A percentile compares a stretch with the other conserved stretches of the same genome.
Evolutionary conservation across 805 yeast genomes (phyloP).

Genomic region (Ogataea allantospora): DNA sequence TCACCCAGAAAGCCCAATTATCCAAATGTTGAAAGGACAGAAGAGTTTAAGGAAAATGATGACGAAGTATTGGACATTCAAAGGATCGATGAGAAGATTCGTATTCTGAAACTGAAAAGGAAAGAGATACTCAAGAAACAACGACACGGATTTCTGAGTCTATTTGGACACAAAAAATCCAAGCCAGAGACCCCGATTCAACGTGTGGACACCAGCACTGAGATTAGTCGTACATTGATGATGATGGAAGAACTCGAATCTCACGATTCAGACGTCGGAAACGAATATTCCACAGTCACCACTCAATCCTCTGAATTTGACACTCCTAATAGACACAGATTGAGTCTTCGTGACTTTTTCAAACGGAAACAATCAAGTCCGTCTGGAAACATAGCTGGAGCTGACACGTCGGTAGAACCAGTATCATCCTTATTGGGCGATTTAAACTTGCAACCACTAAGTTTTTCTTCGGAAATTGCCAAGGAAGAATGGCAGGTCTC

Average conservation of each 20-base stretch:
- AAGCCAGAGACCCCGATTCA: not conserved
- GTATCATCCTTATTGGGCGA: constrained; percentile 1
- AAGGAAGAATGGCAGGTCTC: not conserved
- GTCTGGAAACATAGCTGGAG: not conserved
- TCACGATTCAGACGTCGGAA: not conserved
- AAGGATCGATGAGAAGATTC: constrained; percentile 14
- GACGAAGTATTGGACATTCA: constrained; percentile 12
- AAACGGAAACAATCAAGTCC: constrained; percentile 1
- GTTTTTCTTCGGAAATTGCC: not conserved
- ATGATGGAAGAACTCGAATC: not conserved
- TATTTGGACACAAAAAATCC: constrained; percentile 6
- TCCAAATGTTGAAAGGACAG: constrained; percentile 2
- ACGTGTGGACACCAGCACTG: not conserved
- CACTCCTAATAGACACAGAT: constrained; percentile 4
- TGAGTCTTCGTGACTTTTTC: constrained; percentile 8
- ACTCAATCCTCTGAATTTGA: constrained; percentile 6
- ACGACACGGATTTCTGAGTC: constrained; percentile 13
- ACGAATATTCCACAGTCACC: constrained; percentile 4
- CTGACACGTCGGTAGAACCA: not conserved
- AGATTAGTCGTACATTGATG: not conserved
- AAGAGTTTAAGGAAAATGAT: constrained; percentile 2
- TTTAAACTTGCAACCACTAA: not conserved
- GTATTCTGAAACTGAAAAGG: constrained; percentile 13
- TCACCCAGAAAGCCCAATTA: constrained; percentile 3
- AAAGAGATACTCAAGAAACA: constrained; percentile 17